phyloP scores from a whole-genome alignment of 768 basidiomycete genomes.

The Hypsizygus marmoreus region DNA sequence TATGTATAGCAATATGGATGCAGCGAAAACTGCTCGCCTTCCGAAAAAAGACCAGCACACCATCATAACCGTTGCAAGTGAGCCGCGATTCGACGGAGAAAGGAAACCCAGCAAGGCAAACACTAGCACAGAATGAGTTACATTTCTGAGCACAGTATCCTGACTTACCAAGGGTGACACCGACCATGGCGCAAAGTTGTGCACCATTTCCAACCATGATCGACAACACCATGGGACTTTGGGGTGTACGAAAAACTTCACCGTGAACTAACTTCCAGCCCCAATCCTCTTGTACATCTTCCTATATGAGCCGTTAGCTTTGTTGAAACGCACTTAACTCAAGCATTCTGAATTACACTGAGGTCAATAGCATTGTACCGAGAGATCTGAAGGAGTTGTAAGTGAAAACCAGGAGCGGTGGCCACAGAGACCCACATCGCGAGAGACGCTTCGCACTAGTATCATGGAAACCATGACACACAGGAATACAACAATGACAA shows the following conservation, averaged over 20 bases:
- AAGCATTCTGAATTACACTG: conserved; percentile 51
- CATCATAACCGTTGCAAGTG: conserved; percentile 92
- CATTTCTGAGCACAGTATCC: not conserved
- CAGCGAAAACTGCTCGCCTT: conserved; percentile 47
- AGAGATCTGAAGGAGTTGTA: conserved; percentile 56
- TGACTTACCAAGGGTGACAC: conserved; percentile 74
- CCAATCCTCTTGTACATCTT: conserved; percentile 97
- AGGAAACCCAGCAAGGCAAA: conserved; percentile 93
- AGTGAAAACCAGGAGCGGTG: not conserved
- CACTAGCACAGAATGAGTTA: conserved; percentile 43
- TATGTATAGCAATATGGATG: not conserved
- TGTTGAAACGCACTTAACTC: not conserved
- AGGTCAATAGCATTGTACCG: conserved; percentile 96
- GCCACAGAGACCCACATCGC: conserved; percentile 62
- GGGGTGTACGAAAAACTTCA: conserved; percentile 90
- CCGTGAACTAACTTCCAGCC: conserved; percentile 98
- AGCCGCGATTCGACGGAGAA: conserved; percentile 93
- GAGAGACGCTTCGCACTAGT: conserved; percentile 79
- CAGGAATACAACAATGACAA: conserved; percentile 89
- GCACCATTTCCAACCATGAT: conserved; percentile 90
- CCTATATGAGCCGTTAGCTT: conserved; percentile 42
- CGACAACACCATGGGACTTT: conserved; percentile 74
- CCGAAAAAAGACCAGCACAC: conserved; percentile 95
- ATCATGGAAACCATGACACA: conserved; percentile 94
- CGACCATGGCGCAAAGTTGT: conserved; percentile 85